These are phyloP conservation scores for Aureobasidium sp. DNA, from an alignment of 2,329 filamentous ascomycete genomes.

Conservation along the genomic window DNA sequence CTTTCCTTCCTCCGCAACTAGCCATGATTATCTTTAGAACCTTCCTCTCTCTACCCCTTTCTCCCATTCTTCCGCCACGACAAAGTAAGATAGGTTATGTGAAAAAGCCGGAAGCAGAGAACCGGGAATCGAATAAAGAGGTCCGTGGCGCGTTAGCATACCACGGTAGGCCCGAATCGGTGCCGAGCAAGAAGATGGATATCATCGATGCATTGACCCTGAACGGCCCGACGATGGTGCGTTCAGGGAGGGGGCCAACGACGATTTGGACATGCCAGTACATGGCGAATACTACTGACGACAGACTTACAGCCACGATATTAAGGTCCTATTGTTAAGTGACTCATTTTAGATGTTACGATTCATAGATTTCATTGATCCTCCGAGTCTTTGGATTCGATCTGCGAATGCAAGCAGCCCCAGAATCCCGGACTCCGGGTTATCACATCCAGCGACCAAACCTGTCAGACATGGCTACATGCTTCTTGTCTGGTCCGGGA, in stretches of 20 bases:
- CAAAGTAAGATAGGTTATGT: too few species aligned
- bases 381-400: conserved; percentile 27
- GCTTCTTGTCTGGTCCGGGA: conserved; percentile 31
- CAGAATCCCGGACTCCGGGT: conserved; percentile 38
- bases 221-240: conserved; percentile 53
- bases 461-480: conserved; percentile 38
- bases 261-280: conserved; percentile 33
- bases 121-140: too few species aligned
- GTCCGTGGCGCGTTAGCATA: conserved; percentile 52
- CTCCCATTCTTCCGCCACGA: too few species aligned
- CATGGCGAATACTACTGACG: conserved; percentile 38
- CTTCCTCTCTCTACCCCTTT: too few species aligned
- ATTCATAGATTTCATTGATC: not conserved
- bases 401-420: conserved; percentile 35
- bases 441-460: conserved; percentile 33
- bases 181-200: conserved; percentile 71
- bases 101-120: too few species aligned
- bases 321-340: conserved; percentile 32
- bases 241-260: conserved; percentile 63
- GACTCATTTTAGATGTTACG: not conserved
- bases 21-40: too few species aligned
- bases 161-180: conserved; percentile 60
- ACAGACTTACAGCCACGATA: conserved; percentile 35
- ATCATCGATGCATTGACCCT: conserved; percentile 68
- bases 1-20: too few species aligned